Evolutionary conservation across 352 stramenopile species (phyloP), one percentile per base, ranked within the genome.

Genomic region (Phytophthora agathidicida): DNA sequence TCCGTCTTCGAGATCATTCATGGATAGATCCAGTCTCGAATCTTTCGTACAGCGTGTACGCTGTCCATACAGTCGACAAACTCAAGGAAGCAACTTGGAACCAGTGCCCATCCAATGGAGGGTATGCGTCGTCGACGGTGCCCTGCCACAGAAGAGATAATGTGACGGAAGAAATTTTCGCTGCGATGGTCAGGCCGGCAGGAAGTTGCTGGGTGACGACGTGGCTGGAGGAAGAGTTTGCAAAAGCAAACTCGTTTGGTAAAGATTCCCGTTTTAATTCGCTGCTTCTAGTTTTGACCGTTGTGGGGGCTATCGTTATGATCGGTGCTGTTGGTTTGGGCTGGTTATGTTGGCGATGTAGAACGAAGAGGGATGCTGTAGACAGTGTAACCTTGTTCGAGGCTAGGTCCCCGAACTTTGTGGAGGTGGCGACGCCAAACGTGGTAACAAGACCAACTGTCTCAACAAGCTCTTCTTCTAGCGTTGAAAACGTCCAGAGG

Each of bases 11-110:
- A 30, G 31, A 66, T 31, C 55, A 71, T 24, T 43, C 36, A 3
- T 71, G 62, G 56, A 58, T 13, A 1, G 62, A 71, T 10, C 43
- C 57, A 3, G 37, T 50, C 23, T 51, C 37, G 20, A 65, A 56
- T 9, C n/a, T 43, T 3, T 33, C 49, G 30, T 71, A 57, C 27
- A 49, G 41, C n/a, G 55, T 71, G 1, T 67, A 59, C 35, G 62
- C 46, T 17, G 41, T 71, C 16, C 62, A 71, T 27, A 63, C 57
- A 5, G 35, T 52, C 2, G 11, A 27, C 30, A 45, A 49, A 1
- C 41, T 8, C 1, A 5, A 42, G 1, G 60, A 68, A 2, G 26
- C 42, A 11, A 30, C 50, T 2, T 68, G 44, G 51, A 56, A 61
- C 10, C 16, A 35, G 17, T 68, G 60, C 45, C 52, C 60, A 17